A percentile compares a stretch with the other conserved stretches of the same genome.
Evolutionary conservation across 2,329 filamentous ascomycete species (phyloP).

Genomic region (Helotiales sp.): DNA sequence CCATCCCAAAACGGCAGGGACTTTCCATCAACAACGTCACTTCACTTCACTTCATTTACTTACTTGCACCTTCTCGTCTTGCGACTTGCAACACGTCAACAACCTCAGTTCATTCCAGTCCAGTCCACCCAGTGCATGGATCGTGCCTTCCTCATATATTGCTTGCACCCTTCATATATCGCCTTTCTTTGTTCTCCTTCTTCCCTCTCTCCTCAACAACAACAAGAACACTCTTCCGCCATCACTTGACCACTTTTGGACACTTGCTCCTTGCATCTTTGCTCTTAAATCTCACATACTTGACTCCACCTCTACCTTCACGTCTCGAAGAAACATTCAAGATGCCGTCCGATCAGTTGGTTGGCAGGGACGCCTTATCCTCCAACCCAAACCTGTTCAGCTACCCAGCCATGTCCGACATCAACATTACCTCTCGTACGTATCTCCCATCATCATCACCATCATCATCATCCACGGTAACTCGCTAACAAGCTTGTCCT

Average conservation of each 20-base stretch:
- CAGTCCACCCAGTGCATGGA: neutral
- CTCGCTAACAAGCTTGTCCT: neutral
- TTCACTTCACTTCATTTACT: neutral
- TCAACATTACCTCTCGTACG: constrained; percentile 58
- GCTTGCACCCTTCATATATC: neutral
- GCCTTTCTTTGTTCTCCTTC: neutral
- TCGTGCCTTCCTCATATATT: neutral
- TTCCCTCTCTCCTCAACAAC: neutral
- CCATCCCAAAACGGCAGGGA: neutral
- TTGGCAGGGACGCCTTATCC: constrained; percentile 27
- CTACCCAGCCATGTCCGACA: constrained; percentile 49
- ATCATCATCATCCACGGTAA: too few relatives aligned
- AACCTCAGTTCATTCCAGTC: neutral
- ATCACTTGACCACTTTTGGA: neutral
- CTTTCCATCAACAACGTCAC: neutral
- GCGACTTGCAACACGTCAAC: neutral
- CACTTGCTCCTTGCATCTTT: neutral
- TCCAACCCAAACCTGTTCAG: constrained; percentile 35
- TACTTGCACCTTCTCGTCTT: neutral
- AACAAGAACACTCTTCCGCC: neutral
- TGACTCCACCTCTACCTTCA: neutral
- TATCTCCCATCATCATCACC: neutral
- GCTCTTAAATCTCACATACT: neutral
- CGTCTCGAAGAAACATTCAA: constrained; percentile 7
- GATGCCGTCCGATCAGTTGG: constrained; percentile 21